Evolutionary conservation across 2,329 filamentous ascomycete genomes (phyloP), one percentile per base, ranked within the genome.

Genomic region (Leptographium flavum): DNA sequence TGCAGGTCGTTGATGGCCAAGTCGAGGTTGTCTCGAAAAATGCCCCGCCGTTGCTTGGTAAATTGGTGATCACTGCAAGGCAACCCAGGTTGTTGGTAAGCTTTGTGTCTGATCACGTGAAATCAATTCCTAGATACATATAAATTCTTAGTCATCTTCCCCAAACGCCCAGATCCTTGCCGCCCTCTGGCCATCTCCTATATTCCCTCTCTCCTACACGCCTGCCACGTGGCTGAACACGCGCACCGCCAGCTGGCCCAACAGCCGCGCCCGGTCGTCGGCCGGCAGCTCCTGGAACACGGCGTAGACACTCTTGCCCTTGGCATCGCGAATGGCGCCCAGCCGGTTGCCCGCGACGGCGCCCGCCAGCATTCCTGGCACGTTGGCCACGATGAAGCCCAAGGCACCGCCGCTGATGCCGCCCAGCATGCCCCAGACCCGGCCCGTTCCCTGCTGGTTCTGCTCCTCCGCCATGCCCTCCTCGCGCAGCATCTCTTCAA

Each of bases 371-470:
- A 90, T 73, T 0, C 92, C 92, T 0, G 90, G 85, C 41, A 95
- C 77, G 59, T 96, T 96, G 25, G 82, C 92, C 23, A 96, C 74
- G 54, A 98, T 98, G 62, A 96, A 96, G 0, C 92, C 92, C 60
- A 98, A 74, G 3, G 87, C 85, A 13, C 82, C 90, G 28, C 92
- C 92, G 57, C 86, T 92, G 35, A 90, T 62, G 2, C 87, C 87
- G 3, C 92, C 92, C 1, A 95, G 60, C 51, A 95, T 63, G 46
- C 79, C 74, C 90, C 92, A 98, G 63, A 98, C 94, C 54, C 79
- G 79, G 50, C 76, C 71, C 2, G 79, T 90, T 1, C 71, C 71
- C 39, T 62, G 58, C 40, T 71, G 74, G 17, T 73, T 21, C 17
- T 13, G 69, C 13, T 75, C 74, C 55, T 88, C 84, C 0, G 85